These are phyloP conservation scores for Kregervanrija pseudodelftensis DNA, from an alignment of 805 yeast species.

Conservation along the genomic window DNA sequence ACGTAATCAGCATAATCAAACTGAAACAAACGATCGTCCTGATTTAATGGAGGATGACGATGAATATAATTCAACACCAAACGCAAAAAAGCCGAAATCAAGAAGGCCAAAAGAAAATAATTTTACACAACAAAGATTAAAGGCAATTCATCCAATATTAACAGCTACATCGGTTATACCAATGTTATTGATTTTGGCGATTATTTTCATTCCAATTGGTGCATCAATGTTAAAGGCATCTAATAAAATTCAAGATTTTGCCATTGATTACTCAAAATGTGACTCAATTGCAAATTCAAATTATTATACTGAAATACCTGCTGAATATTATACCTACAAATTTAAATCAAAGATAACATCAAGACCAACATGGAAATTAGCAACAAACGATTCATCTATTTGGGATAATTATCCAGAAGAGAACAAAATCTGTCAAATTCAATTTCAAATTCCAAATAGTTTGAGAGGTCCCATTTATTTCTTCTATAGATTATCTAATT, in stretches of 20 bases:
- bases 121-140: slow-evolving; percentile 49
- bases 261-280: slow-evolving; percentile 74
- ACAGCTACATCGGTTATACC: slow-evolving; percentile 93
- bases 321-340: slow-evolving; percentile 46
- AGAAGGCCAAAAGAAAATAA: slow-evolving; percentile 60
- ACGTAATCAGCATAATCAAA: slow-evolving; percentile 13
- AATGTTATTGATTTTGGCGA: slow-evolving; percentile 60
- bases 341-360: slow-evolving; percentile 40
- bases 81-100: slow-evolving; percentile 29
- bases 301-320: slow-evolving; percentile 50
- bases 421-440: slow-evolving; percentile 53
- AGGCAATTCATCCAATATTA: slow-evolving; percentile 66
- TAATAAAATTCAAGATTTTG: slow-evolving; percentile 65
- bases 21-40: slow-evolving; percentile 8
- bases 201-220: slow-evolving; percentile 88
- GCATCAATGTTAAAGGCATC: slow-evolving; percentile 76
- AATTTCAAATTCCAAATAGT: slow-evolving; percentile 68
- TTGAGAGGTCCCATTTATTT: slow-evolving; percentile 68
- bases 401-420: slow-evolving; percentile 39
- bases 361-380: slow-evolving; percentile 61
- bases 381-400: slow-evolving; percentile 32
- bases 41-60: slow-evolving; percentile 24
- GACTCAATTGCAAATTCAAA: slow-evolving; percentile 36
- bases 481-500: slow-evolving; percentile 79
- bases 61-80: slow-evolving; percentile 17